A percentile compares a stretch with the other conserved stretches of the same genome.
Conservation (phyloP, 2,329 filamentous ascomycete species). For the Chrysosporium keratinophilum region DNA sequence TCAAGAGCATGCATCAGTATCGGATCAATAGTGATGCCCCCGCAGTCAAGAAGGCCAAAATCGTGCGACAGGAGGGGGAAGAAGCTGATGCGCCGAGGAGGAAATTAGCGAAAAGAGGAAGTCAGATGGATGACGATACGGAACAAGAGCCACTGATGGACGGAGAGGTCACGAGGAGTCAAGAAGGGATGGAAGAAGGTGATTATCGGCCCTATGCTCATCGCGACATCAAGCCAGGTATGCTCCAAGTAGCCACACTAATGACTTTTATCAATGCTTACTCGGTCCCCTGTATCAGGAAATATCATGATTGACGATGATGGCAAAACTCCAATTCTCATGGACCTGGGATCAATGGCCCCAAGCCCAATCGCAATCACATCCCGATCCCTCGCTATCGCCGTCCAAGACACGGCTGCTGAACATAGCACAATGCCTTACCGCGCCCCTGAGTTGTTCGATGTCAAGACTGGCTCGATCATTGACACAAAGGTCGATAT, state of each 20-base stretch:
- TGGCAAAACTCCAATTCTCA: constrained; percentile 78
- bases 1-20: constrained; percentile 88
- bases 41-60: constrained; percentile 47
- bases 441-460: constrained; percentile 92
- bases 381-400: constrained; percentile 77
- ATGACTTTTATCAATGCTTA: neutral
- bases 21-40: constrained; percentile 50
- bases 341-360: constrained; percentile 90
- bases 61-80: constrained; percentile 46
- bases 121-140: constrained; percentile 48
- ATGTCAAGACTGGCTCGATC: constrained; percentile 83
- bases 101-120: constrained; percentile 35
- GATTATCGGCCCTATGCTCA: constrained; percentile 76
- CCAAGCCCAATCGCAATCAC: constrained; percentile 82
- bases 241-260: constrained; percentile 19
- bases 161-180: constrained; percentile 57
- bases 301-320: constrained; percentile 98
- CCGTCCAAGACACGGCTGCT: constrained; percentile 85
- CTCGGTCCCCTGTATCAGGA: constrained; percentile 33
- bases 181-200: constrained; percentile 58
- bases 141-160: constrained; percentile 79
- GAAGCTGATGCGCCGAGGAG: constrained; percentile 40
- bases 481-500: constrained; percentile 97
- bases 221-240: constrained; percentile 93
- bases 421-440: constrained; percentile 99